These are phyloP conservation scores for Dipodascopsis uninucleata DNA, from an alignment of 805 yeast species.

Conservation along the genomic window DNA sequence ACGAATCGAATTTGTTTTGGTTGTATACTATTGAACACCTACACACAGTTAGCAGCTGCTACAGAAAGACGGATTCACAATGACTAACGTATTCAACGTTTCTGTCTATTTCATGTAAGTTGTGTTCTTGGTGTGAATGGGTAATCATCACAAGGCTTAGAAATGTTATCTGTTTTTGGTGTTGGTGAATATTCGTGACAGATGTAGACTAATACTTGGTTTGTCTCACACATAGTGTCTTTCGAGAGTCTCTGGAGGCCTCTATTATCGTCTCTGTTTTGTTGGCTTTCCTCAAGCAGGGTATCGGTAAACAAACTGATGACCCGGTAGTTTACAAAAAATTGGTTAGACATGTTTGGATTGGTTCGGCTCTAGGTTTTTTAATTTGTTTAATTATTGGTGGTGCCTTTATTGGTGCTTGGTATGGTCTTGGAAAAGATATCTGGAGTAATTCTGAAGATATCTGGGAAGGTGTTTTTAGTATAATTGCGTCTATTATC, in stretches of 20 bases:
- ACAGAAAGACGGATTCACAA: no score
- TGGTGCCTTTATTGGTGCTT: constrained; percentile 91
- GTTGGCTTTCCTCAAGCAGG: constrained; percentile 86
- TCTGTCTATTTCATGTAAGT: constrained; percentile 31
- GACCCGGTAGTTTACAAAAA: constrained; percentile 50
- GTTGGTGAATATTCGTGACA: no score
- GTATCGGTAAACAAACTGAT: constrained; percentile 52
- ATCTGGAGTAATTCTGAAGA: constrained; percentile 87
- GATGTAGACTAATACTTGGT: no score
- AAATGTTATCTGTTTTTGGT: no score
- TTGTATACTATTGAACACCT: no score
- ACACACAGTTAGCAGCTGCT: no score
- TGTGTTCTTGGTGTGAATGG: constrained; percentile 45
- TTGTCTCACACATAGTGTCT: no score
- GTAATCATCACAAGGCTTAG: no score
- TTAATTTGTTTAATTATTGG: constrained; percentile 79
- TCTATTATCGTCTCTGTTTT: constrained; percentile 85
- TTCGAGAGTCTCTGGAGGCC: constrained; percentile 93
- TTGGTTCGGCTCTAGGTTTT: constrained; percentile 71
- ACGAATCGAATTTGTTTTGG: no score
- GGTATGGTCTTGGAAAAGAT: constrained; percentile 75
- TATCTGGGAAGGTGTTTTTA: constrained; percentile 94
- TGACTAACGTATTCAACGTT: constrained; percentile 57
- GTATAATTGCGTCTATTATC: constrained; percentile 83
- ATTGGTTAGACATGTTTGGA: constrained; percentile 79